Evolutionary conservation across 2,329 filamentous ascomycete species (phyloP), one percentile per base, ranked within the genome.

Genomic region (Trichoderma semiorbis): DNA sequence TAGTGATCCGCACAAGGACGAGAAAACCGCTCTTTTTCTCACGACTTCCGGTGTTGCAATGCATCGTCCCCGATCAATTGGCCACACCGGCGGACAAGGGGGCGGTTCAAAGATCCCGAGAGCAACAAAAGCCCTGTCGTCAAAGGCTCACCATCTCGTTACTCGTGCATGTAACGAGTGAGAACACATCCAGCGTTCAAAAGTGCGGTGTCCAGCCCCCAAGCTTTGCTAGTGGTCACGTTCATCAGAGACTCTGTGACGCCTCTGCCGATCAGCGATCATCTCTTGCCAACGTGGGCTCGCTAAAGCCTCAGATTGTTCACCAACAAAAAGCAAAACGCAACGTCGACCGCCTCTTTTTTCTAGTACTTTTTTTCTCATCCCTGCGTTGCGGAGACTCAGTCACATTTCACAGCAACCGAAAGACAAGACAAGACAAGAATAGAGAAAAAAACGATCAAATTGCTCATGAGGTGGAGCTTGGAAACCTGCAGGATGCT

Each of bases 201-300:
- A 30, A 32, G 30, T 60, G 66, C 55, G 36, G 24, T 58, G 34
- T 47, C 66, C 47, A 21, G 34, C 65, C 43, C 39, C 26, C 30
- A n/a, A 47, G 18, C 16, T 21, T n/a, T 28, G 24, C 39, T 43
- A 32, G 57, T 50, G 60, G 69, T 66, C 69, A 71, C 69, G 62
- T 66, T 71, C 58, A 57, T 43, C 55, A 32, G 39, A 57, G 47
- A 58, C 62, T 50, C 58, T 68, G 58, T 61, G 58, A 43, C 30
- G 18, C 47, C 36, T 62, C 18, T 63, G 64, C 61, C 64, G 70
- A 72, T 72, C 65, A 72, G 24, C 26, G 65, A 65, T 69, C 58
- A 64, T 65, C 58, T 47, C 28, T 69, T 39, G 30, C 71, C 50
- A 66, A 30, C 62, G 70, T 70, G 68, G 68, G 60, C 47, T 70